Base-by-base conservation (phyloP, 2,329 filamentous ascomycete species). In the Byssochlamys sp. region DNA sequence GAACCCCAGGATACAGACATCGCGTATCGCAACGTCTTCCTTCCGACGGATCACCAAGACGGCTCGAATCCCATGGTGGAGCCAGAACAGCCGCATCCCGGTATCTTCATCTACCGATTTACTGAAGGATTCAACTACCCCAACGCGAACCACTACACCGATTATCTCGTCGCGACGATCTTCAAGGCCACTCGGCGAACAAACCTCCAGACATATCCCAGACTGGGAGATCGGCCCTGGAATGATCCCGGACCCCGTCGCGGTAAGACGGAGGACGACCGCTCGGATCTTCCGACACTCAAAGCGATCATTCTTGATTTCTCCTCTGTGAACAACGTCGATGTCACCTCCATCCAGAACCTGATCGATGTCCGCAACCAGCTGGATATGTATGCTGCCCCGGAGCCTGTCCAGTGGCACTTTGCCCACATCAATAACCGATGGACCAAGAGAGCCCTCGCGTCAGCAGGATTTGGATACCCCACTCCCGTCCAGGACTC, bases 41-140 rank as follows among this genome's bases (percentile, higher is more conserved):
- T 97, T 24, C 94, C 94, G 0, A 80, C 96, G 58, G 85, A 89
- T 65, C 90, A 95, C 70, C 80, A 80, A n/a, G 92, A 97, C 69
- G 92, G 92, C 29, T 91, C 90, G 1, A 97, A 97, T 71, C 92
- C 92, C 0, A 81, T 87, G 27, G 80, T 97, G 52, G 81, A 87
- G 10, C 79, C 95, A n/a, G 80, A 89, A 60, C 84, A 84, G 56
- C 91, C 94, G 0, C 90, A 94, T 66, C 92, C 92, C 0, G 94
- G 94, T 55, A 82, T 99, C 63, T 95, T 97, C 75, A 95, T 97
- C 68, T 97, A 95, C 77, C 86, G 92, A 51, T 96, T 96, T 73
- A 85, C 88, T 0, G 92, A 97, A 75, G 90, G 91, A 50, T 96
- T 95, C 80, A 95, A 94, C 75, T 99, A 97, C 67, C 90, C 92